These are phyloP conservation scores for Neurospora sp. DNA, from an alignment of 2,329 filamentous ascomycete species.

Conservation along the genomic window DNA sequence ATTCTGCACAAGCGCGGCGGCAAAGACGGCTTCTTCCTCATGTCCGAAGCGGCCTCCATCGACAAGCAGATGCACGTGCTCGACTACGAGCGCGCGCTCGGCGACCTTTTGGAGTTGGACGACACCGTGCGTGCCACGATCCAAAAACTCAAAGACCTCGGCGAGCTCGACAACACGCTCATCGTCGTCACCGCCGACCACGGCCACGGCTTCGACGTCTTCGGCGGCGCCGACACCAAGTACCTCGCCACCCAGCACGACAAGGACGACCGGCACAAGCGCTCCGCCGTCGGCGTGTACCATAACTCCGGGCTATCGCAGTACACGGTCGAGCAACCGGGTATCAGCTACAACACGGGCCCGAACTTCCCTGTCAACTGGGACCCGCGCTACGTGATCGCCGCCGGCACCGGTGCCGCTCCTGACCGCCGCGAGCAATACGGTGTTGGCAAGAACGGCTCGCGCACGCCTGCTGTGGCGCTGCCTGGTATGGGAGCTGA, in stretches of 20 bases:
- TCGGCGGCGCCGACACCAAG: slow-evolving; percentile 69
- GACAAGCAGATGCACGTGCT: slow-evolving; percentile 85
- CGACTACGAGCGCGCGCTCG: slow-evolving; percentile 78
- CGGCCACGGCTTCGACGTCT: slow-evolving; percentile 79
- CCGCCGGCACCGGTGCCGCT: slow-evolving; percentile 58
- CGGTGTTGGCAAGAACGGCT: slow-evolving; percentile 55
- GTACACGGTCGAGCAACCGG: slow-evolving; percentile 51
- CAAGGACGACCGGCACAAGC: slow-evolving; percentile 58
- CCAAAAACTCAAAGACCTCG: slow-evolving; percentile 54
- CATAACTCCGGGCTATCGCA: slow-evolving; percentile 63
- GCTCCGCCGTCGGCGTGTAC: slow-evolving; percentile 65
- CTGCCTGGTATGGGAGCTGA: slow-evolving; percentile 34
- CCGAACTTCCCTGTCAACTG: slow-evolving; percentile 73
- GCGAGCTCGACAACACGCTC: slow-evolving; percentile 63
- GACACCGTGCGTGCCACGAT: slow-evolving; percentile 72
- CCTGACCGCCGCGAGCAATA: slow-evolving; percentile 73
- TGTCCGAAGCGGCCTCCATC: slow-evolving; percentile 76
- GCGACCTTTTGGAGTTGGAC: slow-evolving; percentile 76
- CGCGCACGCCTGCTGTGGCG: slow-evolving; percentile 51
- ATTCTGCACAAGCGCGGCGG: slow-evolving; percentile 58
- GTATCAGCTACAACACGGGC: slow-evolving; percentile 61
- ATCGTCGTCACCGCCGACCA: slow-evolving; percentile 79
- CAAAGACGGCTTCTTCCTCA: slow-evolving; percentile 73
- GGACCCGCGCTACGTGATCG: slow-evolving; percentile 76
- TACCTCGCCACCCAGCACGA: slow-evolving; percentile 53